Evolutionary conservation across 1,284 basidiomycete genomes (phyloP), one percentile per base, ranked within the genome.

Genomic region (Cutaneotrichosporon dermatis): DNA sequence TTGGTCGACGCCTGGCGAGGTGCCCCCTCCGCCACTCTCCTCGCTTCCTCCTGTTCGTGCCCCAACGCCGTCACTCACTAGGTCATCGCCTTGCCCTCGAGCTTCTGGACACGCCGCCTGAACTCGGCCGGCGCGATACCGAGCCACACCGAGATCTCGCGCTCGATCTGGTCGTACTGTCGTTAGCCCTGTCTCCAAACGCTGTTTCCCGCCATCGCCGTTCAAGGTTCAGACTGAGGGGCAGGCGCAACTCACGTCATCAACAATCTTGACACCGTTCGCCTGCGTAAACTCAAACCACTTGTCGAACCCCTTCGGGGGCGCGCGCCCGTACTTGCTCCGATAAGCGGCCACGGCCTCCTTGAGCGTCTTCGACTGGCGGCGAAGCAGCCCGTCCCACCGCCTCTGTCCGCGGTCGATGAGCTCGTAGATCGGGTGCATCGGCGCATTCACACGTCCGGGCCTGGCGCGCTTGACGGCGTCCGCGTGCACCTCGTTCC

Each of bases 91-190:
- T 64, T 56, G 9, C 49, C 42, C 5, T 64, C 63, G 12, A 74
- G 58, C 71, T 95, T 92, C 35, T 69, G 51, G 16, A 67, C 66
- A 10, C 75, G 66, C 13, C 69, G 55, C 12, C 67, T 60, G 59
- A 78, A 72, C 44, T 69, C 57, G 33, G 60, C 62, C 0, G 76
- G 76, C 0, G 71, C 70, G 1, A 79, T 60, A 1, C 74, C 77
- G 35, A 73, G 71, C 65, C 70, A 78, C 6, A 74, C 74, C 39
- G 69, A 67, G 42, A 77, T 69, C 57, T 72, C 66, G 48, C 64
- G 66, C 56, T 73, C 62, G 63, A 78, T 78, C 61, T 76, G 73
- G 59, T 78, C 76, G 56, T 78, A 79, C 25, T 25, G 25, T 25
- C 25, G 25, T 25, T 25, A 25, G 25, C 25, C 25, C 25, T 25